These are phyloP conservation scores for Cenococcum geophilum DNA, from an alignment of 495 filamentous ascomycete species.

Conservation along the genomic window DNA sequence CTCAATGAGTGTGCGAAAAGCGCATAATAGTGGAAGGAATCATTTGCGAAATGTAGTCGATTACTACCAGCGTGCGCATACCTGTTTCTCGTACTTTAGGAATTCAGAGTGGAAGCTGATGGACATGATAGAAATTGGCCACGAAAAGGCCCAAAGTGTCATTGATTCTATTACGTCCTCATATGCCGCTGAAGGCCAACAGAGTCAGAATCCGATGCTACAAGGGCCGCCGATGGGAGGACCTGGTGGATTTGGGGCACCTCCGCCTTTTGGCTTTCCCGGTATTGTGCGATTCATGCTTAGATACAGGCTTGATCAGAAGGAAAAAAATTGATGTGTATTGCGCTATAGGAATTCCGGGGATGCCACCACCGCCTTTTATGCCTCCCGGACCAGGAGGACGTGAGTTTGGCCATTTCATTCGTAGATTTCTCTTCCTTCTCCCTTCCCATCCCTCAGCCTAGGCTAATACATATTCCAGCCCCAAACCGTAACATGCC, in stretches of 20 bases:
- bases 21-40: constrained; percentile 93
- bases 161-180: constrained; percentile 96
- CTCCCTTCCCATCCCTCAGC: not conserved
- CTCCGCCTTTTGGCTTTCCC: constrained; percentile 50
- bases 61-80: constrained; percentile 83
- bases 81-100: not conserved
- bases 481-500: constrained; percentile 6
- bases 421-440: not conserved
- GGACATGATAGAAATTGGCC: constrained; percentile 70
- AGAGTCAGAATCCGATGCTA: constrained; percentile 56
- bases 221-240: constrained; percentile 1
- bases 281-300: constrained; percentile 51
- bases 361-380: constrained; percentile 31
- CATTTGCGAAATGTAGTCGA: constrained; percentile 95
- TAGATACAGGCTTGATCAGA: constrained; percentile 38
- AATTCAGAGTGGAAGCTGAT: not conserved
- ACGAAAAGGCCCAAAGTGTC: constrained; percentile 96
- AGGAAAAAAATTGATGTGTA: constrained; percentile 10
- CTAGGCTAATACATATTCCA: not conserved
- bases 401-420: constrained; percentile 13
- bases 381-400: constrained; percentile 31
- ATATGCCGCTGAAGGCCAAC: constrained; percentile 88
- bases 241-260: constrained; percentile 37
- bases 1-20: constrained; percentile 98
- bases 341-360: constrained; percentile 37